Evolutionary conservation across 495 filamentous ascomycete genomes (phyloP).

Genomic region (Hypoxylon fuscum): DNA sequence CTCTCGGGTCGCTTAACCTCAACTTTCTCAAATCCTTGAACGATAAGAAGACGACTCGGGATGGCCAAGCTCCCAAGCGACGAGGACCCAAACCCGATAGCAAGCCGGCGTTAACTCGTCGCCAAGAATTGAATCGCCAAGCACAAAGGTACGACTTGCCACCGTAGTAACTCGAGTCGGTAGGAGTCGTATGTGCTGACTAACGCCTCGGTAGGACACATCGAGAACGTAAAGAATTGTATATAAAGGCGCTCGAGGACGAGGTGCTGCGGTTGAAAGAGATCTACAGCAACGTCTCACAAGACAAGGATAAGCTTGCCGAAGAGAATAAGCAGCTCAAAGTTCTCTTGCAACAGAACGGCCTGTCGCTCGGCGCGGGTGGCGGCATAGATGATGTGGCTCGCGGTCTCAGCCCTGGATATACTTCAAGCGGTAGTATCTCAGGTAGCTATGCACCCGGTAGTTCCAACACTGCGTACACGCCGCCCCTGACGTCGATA

Average conservation of each 20-base stretch:
- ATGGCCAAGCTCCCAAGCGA: conserved; percentile 87
- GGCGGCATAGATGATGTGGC: conserved; percentile 56
- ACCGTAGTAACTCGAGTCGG: not conserved
- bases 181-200: conserved; percentile 16
- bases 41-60: conserved; percentile 73
- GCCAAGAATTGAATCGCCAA: conserved; percentile 94
- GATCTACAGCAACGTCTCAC: conserved; percentile 66
- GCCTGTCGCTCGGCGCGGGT: conserved; percentile 60
- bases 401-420: conserved; percentile 56
- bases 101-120: conserved; percentile 90
- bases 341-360: conserved; percentile 75
- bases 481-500: conserved; percentile 52
- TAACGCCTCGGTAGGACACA: conserved; percentile 71
- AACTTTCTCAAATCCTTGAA: conserved; percentile 66
- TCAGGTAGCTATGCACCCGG: conserved; percentile 61
- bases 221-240: conserved; percentile 94
- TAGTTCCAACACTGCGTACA: conserved; percentile 54
- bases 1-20: conserved; percentile 62
- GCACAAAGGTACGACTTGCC: conserved; percentile 78
- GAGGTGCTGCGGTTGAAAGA: conserved; percentile 80
- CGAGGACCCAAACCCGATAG: conserved; percentile 96
- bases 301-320: conserved; percentile 69
- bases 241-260: conserved; percentile 91
- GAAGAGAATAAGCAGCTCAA: conserved; percentile 84
- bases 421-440: conserved; percentile 64